A percentile compares a stretch with the other conserved stretches of the same genome.
Evolutionary conservation across 768 basidiomycete species (phyloP).

Genomic region (Termitomyces eurrhizus): DNA sequence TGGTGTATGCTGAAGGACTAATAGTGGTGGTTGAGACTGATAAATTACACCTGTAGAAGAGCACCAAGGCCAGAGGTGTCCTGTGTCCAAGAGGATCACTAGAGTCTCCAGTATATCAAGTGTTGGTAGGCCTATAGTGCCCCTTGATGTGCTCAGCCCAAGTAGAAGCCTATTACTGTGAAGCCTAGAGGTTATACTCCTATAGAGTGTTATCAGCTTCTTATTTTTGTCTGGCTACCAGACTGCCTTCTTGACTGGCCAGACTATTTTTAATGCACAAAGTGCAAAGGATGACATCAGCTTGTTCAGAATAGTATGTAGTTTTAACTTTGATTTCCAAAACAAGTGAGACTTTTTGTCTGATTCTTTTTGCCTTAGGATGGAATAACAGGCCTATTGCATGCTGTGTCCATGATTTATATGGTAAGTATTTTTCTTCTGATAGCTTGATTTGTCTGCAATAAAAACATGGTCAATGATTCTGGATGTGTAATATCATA

Average conservation of each 20-base stretch:
- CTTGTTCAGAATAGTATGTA: not conserved
- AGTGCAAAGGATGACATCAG: not conserved
- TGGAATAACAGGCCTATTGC: constrained; percentile 1
- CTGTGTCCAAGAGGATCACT: too few relatives aligned
- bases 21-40: too few relatives aligned
- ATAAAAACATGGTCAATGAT: not conserved
- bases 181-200: not conserved
- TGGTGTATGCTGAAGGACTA: too few relatives aligned
- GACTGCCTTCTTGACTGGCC: not conserved
- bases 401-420: not conserved
- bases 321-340: not conserved
- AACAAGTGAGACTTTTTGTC: not conserved
- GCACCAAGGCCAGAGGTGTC: too few relatives aligned
- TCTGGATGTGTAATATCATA: not conserved
- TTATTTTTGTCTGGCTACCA: constrained; percentile 4
- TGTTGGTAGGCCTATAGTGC: too few relatives aligned
- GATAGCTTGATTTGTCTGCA: not conserved
- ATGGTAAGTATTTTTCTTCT: constrained; percentile 1
- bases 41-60: too few relatives aligned
- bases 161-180: too few relatives aligned
- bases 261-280: not conserved
- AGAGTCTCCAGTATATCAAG: too few relatives aligned
- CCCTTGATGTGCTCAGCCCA: too few relatives aligned
- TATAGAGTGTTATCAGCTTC: constrained; percentile 2
- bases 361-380: not conserved